Conservation (phyloP, 2,329 filamentous ascomycete species). For the Penicillium sp. region DNA sequence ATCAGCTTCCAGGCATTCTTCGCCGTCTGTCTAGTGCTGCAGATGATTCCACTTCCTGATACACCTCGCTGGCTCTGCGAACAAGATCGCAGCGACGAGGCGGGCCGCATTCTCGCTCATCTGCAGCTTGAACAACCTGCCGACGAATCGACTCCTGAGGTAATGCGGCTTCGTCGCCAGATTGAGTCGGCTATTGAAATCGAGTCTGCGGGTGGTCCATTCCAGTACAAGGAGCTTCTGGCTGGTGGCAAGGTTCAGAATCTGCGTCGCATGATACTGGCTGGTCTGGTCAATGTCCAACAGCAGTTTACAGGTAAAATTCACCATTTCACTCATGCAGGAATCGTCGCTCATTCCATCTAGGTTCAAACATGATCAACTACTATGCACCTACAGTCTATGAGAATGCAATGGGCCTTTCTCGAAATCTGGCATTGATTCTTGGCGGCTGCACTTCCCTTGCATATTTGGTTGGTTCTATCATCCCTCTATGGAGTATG, state of each 20-base stretch:
- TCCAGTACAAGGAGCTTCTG: constrained; percentile 38
- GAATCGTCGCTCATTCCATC: neutral
- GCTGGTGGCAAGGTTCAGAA: constrained; percentile 33
- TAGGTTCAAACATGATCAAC: constrained; percentile 39
- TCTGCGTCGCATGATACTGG: constrained; percentile 34
- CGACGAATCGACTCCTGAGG: constrained; percentile 16
- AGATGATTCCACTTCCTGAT: constrained; percentile 40
- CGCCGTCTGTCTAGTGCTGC: constrained; percentile 37
- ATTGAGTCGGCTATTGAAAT: constrained; percentile 41
- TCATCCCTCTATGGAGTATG: constrained; percentile 44
- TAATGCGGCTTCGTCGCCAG: constrained; percentile 15
- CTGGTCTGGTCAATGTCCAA: constrained; percentile 35
- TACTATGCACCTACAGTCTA: constrained; percentile 45
- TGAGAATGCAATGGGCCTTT: constrained; percentile 39
- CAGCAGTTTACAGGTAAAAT: constrained; percentile 37
- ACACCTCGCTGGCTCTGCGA: constrained; percentile 39
- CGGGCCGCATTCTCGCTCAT: constrained; percentile 26
- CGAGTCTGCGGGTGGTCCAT: constrained; percentile 32
- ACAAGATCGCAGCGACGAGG: constrained; percentile 34
- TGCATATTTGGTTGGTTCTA: constrained; percentile 42
- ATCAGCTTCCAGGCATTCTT: constrained; percentile 45
- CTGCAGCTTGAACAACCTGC: constrained; percentile 25
- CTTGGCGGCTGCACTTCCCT: constrained; percentile 49
- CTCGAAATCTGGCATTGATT: constrained; percentile 52
- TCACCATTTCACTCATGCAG: fast-evolving